These are phyloP conservation scores for Leucosporidium creatinivorum DNA, from an alignment of 768 basidiomycete genomes.

Conservation along the genomic window DNA sequence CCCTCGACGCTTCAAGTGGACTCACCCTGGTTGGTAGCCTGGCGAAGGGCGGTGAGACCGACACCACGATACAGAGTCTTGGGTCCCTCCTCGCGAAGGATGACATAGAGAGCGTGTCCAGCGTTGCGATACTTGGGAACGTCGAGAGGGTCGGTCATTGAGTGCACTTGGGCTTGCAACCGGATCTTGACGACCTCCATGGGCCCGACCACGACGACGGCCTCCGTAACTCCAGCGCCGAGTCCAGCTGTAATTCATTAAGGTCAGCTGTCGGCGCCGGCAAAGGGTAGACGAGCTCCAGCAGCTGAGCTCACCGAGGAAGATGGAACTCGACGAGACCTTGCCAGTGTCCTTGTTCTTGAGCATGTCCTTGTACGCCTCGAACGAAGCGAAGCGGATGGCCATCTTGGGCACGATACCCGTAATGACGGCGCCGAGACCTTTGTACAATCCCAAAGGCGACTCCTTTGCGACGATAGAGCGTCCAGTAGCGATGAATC, in stretches of 20 bases:
- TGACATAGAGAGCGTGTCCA: constrained; percentile 89
- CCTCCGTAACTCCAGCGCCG: constrained; percentile 63
- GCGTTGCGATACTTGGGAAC: constrained; percentile 91
- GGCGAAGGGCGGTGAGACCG: constrained; percentile 80
- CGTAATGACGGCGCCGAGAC: constrained; percentile 82
- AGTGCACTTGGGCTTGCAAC: constrained; percentile 94
- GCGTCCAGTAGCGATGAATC: constrained; percentile 82
- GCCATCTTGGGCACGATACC: constrained; percentile 99
- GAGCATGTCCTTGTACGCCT: constrained; percentile 80
- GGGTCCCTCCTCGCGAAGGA: constrained; percentile 84
- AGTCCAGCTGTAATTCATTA: constrained; percentile 61
- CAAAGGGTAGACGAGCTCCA: not conserved
- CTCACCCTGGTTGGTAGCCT: constrained; percentile 94
- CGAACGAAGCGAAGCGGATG: constrained; percentile 95
- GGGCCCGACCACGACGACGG: constrained; percentile 86
- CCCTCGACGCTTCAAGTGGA: constrained; percentile 1
- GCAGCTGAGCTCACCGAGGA: constrained; percentile 57
- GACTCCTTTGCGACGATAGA: constrained; percentile 86
- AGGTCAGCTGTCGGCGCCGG: not conserved
- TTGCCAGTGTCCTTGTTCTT: constrained; percentile 69
- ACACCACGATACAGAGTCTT: constrained; percentile 85
- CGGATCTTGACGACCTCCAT: constrained; percentile 99
- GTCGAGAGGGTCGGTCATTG: constrained; percentile 90
- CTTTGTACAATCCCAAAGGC: constrained; percentile 93
- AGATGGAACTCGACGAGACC: constrained; percentile 70